These are phyloP conservation scores for Lecanicillium sp. DNA, from an alignment of 2,329 filamentous ascomycete species.

Conservation along the genomic window DNA sequence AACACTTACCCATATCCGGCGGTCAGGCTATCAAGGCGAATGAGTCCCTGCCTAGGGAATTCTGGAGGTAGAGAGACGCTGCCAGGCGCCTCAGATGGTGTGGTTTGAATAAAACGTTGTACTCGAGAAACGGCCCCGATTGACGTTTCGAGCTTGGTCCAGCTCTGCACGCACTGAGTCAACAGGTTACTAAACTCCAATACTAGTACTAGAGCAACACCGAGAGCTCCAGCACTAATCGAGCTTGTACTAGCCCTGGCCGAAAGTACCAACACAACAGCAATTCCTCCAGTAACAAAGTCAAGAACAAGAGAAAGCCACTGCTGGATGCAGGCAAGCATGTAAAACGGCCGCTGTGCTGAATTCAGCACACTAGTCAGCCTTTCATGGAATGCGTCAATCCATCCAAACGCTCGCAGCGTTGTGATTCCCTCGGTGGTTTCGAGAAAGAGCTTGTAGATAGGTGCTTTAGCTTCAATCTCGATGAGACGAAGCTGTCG, in stretches of 20 bases:
- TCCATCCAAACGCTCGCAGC: slow-evolving; percentile 27
- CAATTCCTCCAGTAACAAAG: slow-evolving; percentile 33
- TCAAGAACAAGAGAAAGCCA: slow-evolving; percentile 41
- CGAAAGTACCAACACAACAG: slow-evolving; percentile 33
- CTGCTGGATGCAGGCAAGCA: slow-evolving; percentile 37
- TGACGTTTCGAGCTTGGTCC: slow-evolving; percentile 19
- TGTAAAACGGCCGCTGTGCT: slow-evolving; percentile 23
- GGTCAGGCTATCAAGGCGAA: slow-evolving; percentile 17
- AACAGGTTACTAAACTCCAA: slow-evolving; percentile 18
- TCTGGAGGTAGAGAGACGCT: slow-evolving; percentile 8
- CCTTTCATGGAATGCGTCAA: slow-evolving; percentile 11
- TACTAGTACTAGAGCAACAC: slow-evolving; percentile 18
- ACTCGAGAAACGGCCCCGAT: slow-evolving; percentile 18
- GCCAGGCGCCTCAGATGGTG: slow-evolving; percentile 10
- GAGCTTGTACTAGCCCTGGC: slow-evolving; percentile 25
- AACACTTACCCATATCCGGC: slow-evolving; percentile 11
- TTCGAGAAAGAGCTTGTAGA: slow-evolving; percentile 19
- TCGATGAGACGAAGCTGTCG: slow-evolving; percentile 20
- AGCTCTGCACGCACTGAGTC: slow-evolving; percentile 22
- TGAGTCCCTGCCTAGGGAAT: slow-evolving; percentile 18
- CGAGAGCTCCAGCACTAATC: slow-evolving; percentile 18
- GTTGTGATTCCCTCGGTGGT: slow-evolving; percentile 14
- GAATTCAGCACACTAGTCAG: slow-evolving; percentile 21
- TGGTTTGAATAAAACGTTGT: slow-evolving; percentile 15
- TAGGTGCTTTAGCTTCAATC: slow-evolving; percentile 20